phyloP scores from a whole-genome alignment of 2,329 filamentous ascomycete genomes.

The Fusarium sp. region DNA sequence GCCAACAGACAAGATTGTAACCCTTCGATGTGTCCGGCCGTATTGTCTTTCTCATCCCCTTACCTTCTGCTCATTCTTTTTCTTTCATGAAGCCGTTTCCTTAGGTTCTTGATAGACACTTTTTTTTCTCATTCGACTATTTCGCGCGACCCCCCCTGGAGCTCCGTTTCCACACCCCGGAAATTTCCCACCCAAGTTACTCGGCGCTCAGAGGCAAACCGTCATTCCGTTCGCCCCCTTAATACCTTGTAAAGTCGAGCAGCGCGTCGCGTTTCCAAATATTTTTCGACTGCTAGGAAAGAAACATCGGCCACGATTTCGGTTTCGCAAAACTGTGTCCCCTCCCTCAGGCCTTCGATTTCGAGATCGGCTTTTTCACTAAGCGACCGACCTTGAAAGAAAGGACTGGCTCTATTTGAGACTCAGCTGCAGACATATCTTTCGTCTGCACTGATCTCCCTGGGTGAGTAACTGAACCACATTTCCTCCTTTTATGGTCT shows the following conservation, averaged over 20 bases:
- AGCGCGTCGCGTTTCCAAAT: constrained; percentile 53
- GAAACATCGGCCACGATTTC: constrained; percentile 34
- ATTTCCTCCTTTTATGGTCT: constrained; percentile 27
- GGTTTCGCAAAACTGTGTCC: constrained; percentile 37
- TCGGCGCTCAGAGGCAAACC: constrained; percentile 38
- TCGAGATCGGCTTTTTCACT: constrained; percentile 46
- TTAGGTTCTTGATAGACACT: constrained; percentile 40
- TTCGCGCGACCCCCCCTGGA: constrained; percentile 45
- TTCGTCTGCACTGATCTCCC: constrained; percentile 75
- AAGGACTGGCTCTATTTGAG: constrained; percentile 56
- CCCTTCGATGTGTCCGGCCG: constrained; percentile 53
- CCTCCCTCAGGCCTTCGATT: constrained; percentile 42
- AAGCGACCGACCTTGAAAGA: constrained; percentile 48
- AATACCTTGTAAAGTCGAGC: constrained; percentile 39
- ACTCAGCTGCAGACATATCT: constrained; percentile 68
- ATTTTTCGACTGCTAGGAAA: constrained; percentile 36
- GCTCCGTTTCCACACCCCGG: constrained; percentile 44
- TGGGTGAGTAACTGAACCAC: constrained; percentile 56
- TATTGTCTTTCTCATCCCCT: constrained; percentile 44
- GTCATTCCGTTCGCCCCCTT: constrained; percentile 48
- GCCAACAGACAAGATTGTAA: constrained; percentile 27
- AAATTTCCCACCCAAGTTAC: constrained; percentile 42
- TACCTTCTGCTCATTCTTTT: constrained; percentile 46
- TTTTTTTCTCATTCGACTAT: constrained; percentile 23
- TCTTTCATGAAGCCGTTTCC: constrained; percentile 48